These are phyloP conservation scores for Lichtheimia hyalospora DNA, from an alignment of 371 early-diverging fungal genomes.

Conservation along the genomic window DNA sequence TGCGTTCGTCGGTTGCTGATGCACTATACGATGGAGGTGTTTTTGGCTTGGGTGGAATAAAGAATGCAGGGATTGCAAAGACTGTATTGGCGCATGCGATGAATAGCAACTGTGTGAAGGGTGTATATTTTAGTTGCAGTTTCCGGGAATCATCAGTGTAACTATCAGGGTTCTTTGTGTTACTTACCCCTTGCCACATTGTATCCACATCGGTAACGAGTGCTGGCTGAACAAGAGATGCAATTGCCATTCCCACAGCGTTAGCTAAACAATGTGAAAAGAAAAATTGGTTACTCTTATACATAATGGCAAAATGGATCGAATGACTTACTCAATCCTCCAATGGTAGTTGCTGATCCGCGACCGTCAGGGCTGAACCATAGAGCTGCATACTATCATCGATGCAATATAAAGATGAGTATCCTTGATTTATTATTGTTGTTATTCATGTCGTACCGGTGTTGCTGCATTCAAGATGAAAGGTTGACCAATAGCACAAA, in stretches of 20 bases:
- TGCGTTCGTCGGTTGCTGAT: conserved; percentile 24
- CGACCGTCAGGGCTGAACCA: conserved; percentile 47
- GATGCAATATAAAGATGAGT: background rate
- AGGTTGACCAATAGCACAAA: conserved; percentile 48
- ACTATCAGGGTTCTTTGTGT: too few species aligned
- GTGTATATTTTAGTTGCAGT: too few species aligned
- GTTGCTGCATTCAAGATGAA: conserved; percentile 46
- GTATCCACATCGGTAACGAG: conserved; percentile 24
- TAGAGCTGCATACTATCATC: conserved; percentile 37
- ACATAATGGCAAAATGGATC: background rate
- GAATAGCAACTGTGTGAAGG: conserved; percentile 29
- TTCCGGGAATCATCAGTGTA: too few species aligned
- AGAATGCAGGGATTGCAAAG: conserved; percentile 44
- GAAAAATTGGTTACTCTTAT: background rate
- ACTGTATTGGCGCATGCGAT: conserved; percentile 45
- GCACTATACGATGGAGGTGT: conserved; percentile 58
- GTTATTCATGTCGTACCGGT: conserved; percentile 29
- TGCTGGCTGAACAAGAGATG: conserved; percentile 38
- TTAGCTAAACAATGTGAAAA: conserved; percentile 26
- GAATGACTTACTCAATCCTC: conserved; percentile 33
- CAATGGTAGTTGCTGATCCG: conserved; percentile 38
- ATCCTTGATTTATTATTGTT: background rate
- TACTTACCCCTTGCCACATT: conserved; percentile 29
- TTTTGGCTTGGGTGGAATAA: conserved; percentile 54
- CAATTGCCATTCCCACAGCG: conserved; percentile 49